Evolutionary conservation across 2,329 filamentous ascomycete species (phyloP).

Genomic region (Simplicillium aogashimaense): DNA sequence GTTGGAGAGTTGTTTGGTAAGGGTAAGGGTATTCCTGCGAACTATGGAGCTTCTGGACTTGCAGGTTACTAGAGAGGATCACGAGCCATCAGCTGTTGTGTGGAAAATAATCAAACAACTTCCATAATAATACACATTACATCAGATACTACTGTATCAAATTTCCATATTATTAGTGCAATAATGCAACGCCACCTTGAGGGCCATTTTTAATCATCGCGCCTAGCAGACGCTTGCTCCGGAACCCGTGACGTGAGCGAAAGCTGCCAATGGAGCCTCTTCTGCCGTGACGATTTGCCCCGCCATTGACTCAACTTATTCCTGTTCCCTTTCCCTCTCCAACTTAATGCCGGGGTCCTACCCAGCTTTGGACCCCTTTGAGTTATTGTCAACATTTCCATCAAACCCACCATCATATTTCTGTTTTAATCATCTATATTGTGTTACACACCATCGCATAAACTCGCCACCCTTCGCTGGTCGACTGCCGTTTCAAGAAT

Average conservation of each 20-base stretch:
- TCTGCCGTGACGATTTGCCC: constrained; percentile 22
- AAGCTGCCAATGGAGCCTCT: neutral
- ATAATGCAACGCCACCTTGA: no score
- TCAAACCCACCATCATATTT: neutral
- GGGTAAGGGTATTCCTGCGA: constrained; percentile 5
- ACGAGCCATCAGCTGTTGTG: no score
- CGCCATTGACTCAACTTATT: constrained; percentile 21
- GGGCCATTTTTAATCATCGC: no score
- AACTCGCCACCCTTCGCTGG: neutral
- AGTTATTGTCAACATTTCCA: neutral
- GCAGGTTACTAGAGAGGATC: constrained; percentile 5
- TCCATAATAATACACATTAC: no score
- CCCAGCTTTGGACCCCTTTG: constrained; percentile 21
- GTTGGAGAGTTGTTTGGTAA: constrained; percentile 10
- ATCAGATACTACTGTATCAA: no score
- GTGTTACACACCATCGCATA: neutral
- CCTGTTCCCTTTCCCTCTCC: constrained; percentile 13
- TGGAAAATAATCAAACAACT: no score
- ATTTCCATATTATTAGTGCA: no score
- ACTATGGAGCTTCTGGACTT: constrained; percentile 8
- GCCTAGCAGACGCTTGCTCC: no score
- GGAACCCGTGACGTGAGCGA: neutral
- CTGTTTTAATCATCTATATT: constrained; percentile 2
- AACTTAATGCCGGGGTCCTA: constrained; percentile 22
- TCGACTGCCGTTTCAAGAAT: neutral